phyloP scores from a whole-genome alignment of 345 rosid species.

The Conringia planisiliqua region DNA sequence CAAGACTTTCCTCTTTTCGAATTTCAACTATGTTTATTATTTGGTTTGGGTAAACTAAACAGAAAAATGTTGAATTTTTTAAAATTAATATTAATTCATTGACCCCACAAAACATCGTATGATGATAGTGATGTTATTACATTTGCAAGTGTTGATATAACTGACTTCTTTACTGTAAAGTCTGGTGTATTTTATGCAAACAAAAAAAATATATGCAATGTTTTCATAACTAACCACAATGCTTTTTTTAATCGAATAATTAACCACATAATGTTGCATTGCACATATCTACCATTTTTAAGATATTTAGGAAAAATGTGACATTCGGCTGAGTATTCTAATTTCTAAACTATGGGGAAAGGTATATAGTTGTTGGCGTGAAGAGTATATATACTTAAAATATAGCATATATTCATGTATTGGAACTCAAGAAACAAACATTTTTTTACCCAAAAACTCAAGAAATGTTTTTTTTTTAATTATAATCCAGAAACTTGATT shows the following conservation, averaged over 20 bases:
- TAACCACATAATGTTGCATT: background rate
- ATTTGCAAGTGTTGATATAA: background rate
- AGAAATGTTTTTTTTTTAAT: no score
- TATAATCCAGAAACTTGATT: no score
- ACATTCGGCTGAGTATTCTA: background rate
- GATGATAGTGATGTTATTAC: conserved; percentile 7
- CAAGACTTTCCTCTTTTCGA: conserved; percentile 4
- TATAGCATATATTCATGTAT: background rate
- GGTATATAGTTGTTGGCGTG: background rate
- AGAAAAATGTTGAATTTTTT: background rate
- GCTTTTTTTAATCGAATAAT: no score
- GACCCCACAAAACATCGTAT: conserved; percentile 20
- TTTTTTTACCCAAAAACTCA: background rate
- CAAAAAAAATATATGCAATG: background rate
- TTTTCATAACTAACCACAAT: background rate
- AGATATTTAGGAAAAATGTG: background rate
- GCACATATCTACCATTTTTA: background rate
- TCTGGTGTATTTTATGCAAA: background rate
- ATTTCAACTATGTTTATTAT: background rate
- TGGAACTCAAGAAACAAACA: background rate
- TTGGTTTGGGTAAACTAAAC: background rate
- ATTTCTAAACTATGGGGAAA: background rate
- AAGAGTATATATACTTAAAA: background rate
- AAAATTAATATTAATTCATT: background rate
- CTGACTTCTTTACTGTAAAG: background rate